Evolutionary conservation across 1,284 basidiomycete genomes (phyloP), one percentile per base, ranked within the genome.

Genomic region (Boletus semigastroideus): DNA sequence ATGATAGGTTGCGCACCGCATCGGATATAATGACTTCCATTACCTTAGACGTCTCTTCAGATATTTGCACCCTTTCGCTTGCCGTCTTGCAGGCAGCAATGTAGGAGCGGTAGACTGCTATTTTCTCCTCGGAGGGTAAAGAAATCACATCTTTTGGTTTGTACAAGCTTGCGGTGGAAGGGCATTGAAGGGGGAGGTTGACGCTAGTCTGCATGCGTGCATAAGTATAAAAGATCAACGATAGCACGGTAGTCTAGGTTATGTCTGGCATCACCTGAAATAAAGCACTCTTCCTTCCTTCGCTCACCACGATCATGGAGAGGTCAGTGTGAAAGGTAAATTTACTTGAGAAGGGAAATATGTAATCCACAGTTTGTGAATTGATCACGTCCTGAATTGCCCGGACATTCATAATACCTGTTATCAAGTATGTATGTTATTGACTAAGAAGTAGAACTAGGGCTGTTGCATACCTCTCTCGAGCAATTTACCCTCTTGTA

Each of bases 291-390:
- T 79, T 80, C 59, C 78, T 79, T 31, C 91, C 89, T 56, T 86
- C 78, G 44, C 79, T 79, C 7, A 90, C 66, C 0, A 91, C 71
- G 25, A 94, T 59, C 52, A 87, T 80, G 37, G 70, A 75, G 19
- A 91, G 72, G 59, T 93, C 90, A 1, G 89, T 91, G 27, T 86
- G 78, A 62, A 94, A 91, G 12, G 81, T 74, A 63, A 89, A 92
- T 51, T 66, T 74, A 60, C 84, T 88, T 30, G 63, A 68, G 69
- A 82, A 94, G 0, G 92, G 92, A 67, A 94, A 94, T 30, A 78
- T 70, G 65, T 94, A 94, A 12, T 83, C 75, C n/a, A 94, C 70
- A 3, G 82, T 86, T 62, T 92, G 91, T 14, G 74, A 72, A 38
- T 74, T 74, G 63, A 94, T 81, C 51, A 83, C 77, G 44, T 85